These are phyloP conservation scores for Ceratocystiopsis minuta DNA, from an alignment of 2,329 filamentous ascomycete genomes.

Conservation along the genomic window DNA sequence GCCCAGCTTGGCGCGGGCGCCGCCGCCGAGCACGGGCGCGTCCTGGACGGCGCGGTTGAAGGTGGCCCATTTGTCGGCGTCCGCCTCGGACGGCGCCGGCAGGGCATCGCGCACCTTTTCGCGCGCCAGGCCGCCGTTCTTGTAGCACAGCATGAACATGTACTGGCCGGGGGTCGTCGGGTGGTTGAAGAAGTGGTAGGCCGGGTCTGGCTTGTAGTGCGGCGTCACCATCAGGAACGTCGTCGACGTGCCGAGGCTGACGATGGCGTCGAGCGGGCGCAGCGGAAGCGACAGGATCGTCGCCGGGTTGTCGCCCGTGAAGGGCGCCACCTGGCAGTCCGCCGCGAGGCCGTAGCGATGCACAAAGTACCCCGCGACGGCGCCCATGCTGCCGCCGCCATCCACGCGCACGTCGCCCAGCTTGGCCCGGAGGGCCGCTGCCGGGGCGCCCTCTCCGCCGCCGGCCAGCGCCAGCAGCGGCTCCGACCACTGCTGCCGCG, in stretches of 20 bases:
- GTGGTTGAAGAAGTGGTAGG: constrained; percentile 97
- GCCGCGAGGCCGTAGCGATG: constrained; percentile 57
- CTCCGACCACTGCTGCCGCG: constrained; percentile 53
- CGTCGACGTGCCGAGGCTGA: constrained; percentile 84
- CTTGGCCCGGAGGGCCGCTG: constrained; percentile 47
- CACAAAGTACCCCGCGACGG: constrained; percentile 63
- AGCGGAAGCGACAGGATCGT: constrained; percentile 86
- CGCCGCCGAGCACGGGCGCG: constrained; percentile 50
- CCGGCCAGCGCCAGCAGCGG: constrained; percentile 58
- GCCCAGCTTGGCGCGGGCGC: constrained; percentile 54
- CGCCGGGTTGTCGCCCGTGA: constrained; percentile 90
- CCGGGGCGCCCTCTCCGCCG: constrained; percentile 27
- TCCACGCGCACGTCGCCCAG: constrained; percentile 66
- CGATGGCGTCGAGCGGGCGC: constrained; percentile 76
- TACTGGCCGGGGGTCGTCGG: constrained; percentile 78
- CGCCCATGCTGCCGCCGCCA: constrained; percentile 61
- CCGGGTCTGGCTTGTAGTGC: constrained; percentile 73
- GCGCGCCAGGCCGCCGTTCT: constrained; percentile 86
- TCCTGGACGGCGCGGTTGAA: constrained; percentile 61
- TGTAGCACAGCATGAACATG: constrained; percentile 99
- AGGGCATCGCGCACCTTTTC: constrained; percentile 77
- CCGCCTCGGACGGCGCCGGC: constrained; percentile 21
- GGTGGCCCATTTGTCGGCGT: constrained; percentile 42
- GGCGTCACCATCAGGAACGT: constrained; percentile 96
- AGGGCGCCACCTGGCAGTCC: constrained; percentile 63